Evolutionary conservation across 768 basidiomycete species (phyloP), one percentile per base, ranked within the genome.

Genomic region (Austroboletus eburneus): DNA sequence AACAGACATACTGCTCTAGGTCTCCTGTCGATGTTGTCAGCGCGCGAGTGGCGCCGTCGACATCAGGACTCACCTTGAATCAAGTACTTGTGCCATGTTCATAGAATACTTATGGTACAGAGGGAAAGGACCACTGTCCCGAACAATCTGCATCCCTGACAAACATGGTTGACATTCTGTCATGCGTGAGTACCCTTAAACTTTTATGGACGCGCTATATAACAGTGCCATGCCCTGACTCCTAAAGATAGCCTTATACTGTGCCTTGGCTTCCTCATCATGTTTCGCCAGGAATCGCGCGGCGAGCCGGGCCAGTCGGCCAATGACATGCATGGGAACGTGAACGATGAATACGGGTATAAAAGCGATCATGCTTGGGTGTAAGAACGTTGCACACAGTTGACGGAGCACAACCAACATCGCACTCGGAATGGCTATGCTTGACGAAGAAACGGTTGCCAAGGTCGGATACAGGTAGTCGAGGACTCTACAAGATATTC

Each of bases 221-320:
- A 43, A 32, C 14, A 33, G 61, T 29, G 30, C 71, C 62, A 46
- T 65, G 2, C 50, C 42, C 13, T 53, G 9, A 3, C 76, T 76
- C 3, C 82, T 83, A 21, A 81, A 75, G 9, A 82, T 69, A 38
- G 80, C 70, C 64, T 85, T 84, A 64, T 79, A 86, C 64, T 87
- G 84, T n/a, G 85, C 83, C 40, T 76, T 67, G 24, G 77, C 75
- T 57, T 87, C 85, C 57, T 84, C 74, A 58, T 77, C 75, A 13
- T 68, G 57, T 1, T 58, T 59, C 9, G 72, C 71, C 22, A 85
- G 54, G 39, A 71, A 54, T 36, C 68, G 70, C 30, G 72, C 71
- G 16, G 69, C 65, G n/a, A 79, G 57, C 12, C 51, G 44, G 16
- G 69, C 65, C n/a, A 79, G 57, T 10, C 51, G 44, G 20, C 76